Conservation (phyloP, 306 rosid species). For the Oxytropis ochrocephala region DNA sequence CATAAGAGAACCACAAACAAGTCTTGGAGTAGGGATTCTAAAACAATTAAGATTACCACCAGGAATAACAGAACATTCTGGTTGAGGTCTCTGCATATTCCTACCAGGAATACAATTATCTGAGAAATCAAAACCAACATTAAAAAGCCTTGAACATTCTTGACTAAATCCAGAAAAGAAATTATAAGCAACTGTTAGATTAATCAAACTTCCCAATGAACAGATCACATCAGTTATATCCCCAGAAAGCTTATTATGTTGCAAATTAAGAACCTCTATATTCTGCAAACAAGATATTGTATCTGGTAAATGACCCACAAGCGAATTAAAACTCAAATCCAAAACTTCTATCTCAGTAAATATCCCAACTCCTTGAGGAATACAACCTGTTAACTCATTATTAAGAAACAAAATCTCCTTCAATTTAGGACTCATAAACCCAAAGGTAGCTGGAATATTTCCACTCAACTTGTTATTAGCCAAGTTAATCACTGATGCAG, state of each 20-base stretch:
- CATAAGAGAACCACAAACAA: constrained; percentile 46
- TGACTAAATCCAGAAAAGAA: constrained; percentile 81
- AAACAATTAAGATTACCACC: constrained; percentile 70
- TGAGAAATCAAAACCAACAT: constrained; percentile 76
- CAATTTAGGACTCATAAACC: constrained; percentile 47
- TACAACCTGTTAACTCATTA: constrained; percentile 77
- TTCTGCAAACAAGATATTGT: constrained; percentile 67
- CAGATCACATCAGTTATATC: constrained; percentile 66
- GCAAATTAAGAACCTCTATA: constrained; percentile 71
- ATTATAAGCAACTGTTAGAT: constrained; percentile 71
- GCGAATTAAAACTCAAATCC: constrained; percentile 73
- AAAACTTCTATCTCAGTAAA: constrained; percentile 73
- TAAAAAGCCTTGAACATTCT: constrained; percentile 47
- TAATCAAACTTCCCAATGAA: constrained; percentile 45
- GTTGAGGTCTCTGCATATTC: constrained; percentile 72
- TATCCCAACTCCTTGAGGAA: constrained; percentile 76
- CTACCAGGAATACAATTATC: constrained; percentile 78
- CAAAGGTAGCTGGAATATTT: constrained; percentile 60
- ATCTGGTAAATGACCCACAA: constrained; percentile 81
- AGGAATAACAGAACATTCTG: constrained; percentile 73
- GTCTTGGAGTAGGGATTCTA: constrained; percentile 62
- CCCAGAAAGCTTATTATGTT: constrained; percentile 81
- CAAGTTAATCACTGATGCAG: constrained; percentile 85
- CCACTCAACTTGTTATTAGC: constrained; percentile 75
- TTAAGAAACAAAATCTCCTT: constrained; percentile 74